Base-by-base conservation (phyloP, 305 asterid species). In the Ilex paraguariensis region DNA sequence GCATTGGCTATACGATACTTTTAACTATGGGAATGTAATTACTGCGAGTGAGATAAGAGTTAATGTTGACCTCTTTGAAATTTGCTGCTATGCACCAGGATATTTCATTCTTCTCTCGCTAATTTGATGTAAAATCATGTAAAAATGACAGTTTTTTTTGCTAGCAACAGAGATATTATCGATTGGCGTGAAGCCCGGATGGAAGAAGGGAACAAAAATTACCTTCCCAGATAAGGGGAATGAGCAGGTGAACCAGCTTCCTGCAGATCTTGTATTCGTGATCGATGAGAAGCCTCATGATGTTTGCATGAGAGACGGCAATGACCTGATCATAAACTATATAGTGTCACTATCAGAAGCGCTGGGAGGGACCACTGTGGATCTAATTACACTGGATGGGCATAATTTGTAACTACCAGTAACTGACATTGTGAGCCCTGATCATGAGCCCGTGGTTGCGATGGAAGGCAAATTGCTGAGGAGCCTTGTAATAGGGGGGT, bases 151-250 rank as follows among this genome's bases (percentile, higher is more conserved):
- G 98, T 54, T 87, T 66, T n/a, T n/a, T n/a, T 66, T 49, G 21
- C 65, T 83, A 31, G 96, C 84, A 48, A 67, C 89, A 0, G 95
- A 91, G 72, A 79, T 88, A 61, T 11, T 88, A 57, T 80, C 84
- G 8, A 88, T 91, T 3, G 95, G 87, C 33, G 85, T 91, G 56
- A 83, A 88, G 79, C 96, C 99, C 2, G 97, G 96, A 0, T 93
- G 99, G 99, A 93, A 80, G 63, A 87, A 79, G 55, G 99, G 97
- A 11, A 90, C 97, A 12, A 90, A 87, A 82, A 83, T 93, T 61
- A 90, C 95, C 5, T 93, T 93, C 54, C 92, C 81, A 3, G 97
- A 86, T 82, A 87, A 93, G 79, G 97, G 99, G 3, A 90, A 93
- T 31, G 92, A 90, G 70, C 96, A 90, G 57, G 82, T 59, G 53